Evolutionary conservation across 306 rosid genomes (phyloP).

Genomic region (Abrus precatorius): DNA sequence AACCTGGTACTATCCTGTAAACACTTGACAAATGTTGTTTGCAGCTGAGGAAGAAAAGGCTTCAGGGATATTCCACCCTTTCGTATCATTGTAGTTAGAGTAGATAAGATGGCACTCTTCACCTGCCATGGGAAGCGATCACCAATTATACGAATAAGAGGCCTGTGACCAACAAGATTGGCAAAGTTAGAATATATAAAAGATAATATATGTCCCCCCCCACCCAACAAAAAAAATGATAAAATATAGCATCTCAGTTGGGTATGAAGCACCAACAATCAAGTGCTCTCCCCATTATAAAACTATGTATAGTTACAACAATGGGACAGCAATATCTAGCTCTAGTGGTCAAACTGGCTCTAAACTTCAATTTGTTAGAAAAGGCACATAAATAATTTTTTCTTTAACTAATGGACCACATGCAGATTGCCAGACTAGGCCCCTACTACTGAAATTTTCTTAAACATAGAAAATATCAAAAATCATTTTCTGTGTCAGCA

Average conservation of each 20-base stretch:
- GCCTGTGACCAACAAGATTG: slow-evolving; percentile 63
- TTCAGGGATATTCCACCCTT: slow-evolving; percentile 89
- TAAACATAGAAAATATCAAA: slow-evolving; percentile 27
- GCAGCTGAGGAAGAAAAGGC: slow-evolving; percentile 99
- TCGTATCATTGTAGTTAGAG: slow-evolving; percentile 79
- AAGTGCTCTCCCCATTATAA: background rate
- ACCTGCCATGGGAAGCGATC: slow-evolving; percentile 99
- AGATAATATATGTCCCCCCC: background rate
- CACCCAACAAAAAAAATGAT: background rate
- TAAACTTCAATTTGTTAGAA: background rate
- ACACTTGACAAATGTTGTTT: slow-evolving; percentile 97
- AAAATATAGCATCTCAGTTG: slow-evolving; percentile 17
- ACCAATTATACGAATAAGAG: slow-evolving; percentile 95
- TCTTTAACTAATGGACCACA: slow-evolving; percentile 1
- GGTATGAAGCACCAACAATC: slow-evolving; percentile 11
- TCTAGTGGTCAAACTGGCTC: slow-evolving; percentile 7
- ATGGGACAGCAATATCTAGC: slow-evolving; percentile 5
- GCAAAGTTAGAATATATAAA: slow-evolving; percentile 52
- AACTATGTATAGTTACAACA: background rate
- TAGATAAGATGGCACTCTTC: slow-evolving; percentile 96
- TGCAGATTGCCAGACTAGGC: slow-evolving; percentile 22
- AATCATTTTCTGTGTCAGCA: background rate
- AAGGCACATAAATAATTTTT: slow-evolving; percentile 10
- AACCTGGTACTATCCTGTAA: slow-evolving; percentile 94
- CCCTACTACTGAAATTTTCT: background rate